These are phyloP conservation scores for Aspergillus transmontanensis DNA, from an alignment of 2,329 filamentous ascomycete species.

Conservation along the genomic window DNA sequence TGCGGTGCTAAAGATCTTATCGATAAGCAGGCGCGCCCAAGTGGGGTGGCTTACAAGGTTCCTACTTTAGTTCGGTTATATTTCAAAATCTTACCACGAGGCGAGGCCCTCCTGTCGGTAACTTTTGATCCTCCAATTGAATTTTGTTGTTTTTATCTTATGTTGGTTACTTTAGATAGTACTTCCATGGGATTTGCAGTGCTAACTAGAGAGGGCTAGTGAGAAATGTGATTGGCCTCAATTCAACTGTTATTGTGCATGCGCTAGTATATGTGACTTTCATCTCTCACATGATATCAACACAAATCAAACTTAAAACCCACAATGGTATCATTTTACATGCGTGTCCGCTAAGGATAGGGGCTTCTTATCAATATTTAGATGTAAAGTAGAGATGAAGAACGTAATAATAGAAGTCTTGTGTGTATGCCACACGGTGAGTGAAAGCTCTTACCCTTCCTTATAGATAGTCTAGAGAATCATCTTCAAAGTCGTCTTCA, in stretches of 20 bases:
- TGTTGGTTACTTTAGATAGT: neutral
- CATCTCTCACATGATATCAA: neutral
- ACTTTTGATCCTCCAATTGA: neutral
- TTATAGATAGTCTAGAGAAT: constrained; percentile 30
- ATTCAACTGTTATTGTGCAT: neutral
- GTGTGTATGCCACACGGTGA: neutral
- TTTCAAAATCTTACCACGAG: neutral
- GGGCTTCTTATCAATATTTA: neutral
- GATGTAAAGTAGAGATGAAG: neutral
- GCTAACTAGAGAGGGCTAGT: neutral
- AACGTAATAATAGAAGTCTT: neutral
- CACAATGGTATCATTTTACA: constrained; percentile 2
- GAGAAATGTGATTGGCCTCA: neutral
- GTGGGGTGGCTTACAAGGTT: constrained; percentile 1
- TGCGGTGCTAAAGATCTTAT: constrained; percentile 22
- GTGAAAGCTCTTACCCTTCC: constrained; percentile 9
- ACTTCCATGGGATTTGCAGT: neutral
- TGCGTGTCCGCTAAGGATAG: neutral
- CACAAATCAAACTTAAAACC: neutral
- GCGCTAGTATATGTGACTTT: neutral
- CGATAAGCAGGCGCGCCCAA: constrained; percentile 25
- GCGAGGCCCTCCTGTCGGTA: neutral
- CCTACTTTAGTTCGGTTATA: neutral
- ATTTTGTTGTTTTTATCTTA: neutral
- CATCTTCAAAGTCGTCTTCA: constrained; percentile 51